These are phyloP conservation scores for Licmophora abbreviata DNA, from an alignment of 108 stramenopile species.

Conservation along the genomic window DNA sequence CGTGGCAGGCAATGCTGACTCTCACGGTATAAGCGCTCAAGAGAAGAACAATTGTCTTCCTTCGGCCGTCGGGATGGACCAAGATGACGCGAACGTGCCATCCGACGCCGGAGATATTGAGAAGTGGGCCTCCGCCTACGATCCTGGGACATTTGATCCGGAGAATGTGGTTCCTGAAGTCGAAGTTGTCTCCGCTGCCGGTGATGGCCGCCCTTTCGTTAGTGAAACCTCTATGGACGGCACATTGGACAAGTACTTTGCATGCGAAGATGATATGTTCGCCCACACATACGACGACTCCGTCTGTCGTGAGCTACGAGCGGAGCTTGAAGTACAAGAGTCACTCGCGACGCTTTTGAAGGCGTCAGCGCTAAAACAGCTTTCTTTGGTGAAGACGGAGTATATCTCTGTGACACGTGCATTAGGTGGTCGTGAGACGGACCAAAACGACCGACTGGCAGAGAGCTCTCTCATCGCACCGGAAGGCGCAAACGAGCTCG, in stretches of 20 bases:
- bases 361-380: constrained; percentile 31
- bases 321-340: constrained; percentile 54
- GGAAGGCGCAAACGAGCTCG: constrained; percentile 10
- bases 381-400: constrained; percentile 19
- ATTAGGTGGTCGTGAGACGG: constrained; percentile 2
- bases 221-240: constrained; percentile 3
- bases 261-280: constrained; percentile 23
- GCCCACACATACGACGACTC: constrained; percentile 18
- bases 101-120: not conserved
- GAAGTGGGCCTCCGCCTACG: constrained; percentile 4
- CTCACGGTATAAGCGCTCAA: constrained; percentile 1
- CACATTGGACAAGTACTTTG: constrained; percentile 33
- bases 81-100: not conserved
- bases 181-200: constrained; percentile 11
- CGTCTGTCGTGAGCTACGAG: constrained; percentile 22
- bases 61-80: not conserved
- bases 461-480: not conserved
- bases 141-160: constrained; percentile 1
- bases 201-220: not conserved
- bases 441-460: not conserved
- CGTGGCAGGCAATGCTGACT: not conserved
- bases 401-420: constrained; percentile 8
- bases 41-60: not conserved
- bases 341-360: constrained; percentile 33
- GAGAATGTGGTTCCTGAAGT: constrained; percentile 1